phyloP scores from a whole-genome alignment of 345 rosid species.

The Syzygium aromaticum region DNA sequence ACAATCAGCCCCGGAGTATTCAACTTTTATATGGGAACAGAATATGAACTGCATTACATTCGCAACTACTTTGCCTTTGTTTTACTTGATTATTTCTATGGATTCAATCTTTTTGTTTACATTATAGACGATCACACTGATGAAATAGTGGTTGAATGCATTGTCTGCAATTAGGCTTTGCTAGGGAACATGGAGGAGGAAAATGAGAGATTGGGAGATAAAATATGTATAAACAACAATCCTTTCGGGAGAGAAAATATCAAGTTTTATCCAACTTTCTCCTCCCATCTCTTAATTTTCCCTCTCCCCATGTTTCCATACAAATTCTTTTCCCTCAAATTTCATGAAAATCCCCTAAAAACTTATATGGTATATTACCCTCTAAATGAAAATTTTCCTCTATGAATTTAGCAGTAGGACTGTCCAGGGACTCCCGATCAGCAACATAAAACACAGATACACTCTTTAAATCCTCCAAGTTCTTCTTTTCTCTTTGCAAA shows the following conservation, averaged over 20 bases:
- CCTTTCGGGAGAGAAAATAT: not conserved
- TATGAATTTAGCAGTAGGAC: slow-evolving; percentile 88
- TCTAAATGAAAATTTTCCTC: slow-evolving; percentile 64
- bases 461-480: slow-evolving; percentile 68
- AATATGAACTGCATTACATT: not conserved
- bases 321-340: too few species aligned
- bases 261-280: not conserved
- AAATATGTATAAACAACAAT: not conserved
- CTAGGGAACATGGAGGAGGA: not conserved
- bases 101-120: not conserved
- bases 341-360: too few species aligned
- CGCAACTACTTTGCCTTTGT: not conserved
- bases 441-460: slow-evolving; percentile 78
- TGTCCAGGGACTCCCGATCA: slow-evolving; percentile 67
- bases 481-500: slow-evolving; percentile 87
- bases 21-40: not conserved
- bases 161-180: not conserved
- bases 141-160: not conserved
- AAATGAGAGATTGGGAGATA: not conserved
- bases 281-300: not conserved
- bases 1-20: not conserved
- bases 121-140: not conserved
- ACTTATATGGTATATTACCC: slow-evolving; percentile 20
- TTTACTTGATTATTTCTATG: not conserved
- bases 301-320: not conserved